These are phyloP conservation scores for Trebouxiophyceae sp. DNA, from an alignment of 163 green algal genomes.

Conservation along the genomic window DNA sequence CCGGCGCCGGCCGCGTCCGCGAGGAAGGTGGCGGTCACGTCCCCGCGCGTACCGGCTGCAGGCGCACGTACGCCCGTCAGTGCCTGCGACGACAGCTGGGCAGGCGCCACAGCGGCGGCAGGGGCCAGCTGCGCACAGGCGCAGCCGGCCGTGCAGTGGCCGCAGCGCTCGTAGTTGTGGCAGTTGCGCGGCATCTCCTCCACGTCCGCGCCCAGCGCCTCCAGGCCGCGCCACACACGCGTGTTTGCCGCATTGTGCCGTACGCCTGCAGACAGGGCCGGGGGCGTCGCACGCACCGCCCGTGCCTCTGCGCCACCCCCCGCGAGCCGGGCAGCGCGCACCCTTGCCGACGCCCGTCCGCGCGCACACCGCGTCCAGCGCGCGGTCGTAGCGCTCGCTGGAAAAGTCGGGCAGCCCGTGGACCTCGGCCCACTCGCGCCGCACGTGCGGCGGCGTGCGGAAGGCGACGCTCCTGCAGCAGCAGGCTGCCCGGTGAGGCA, in stretches of 20 bases:
- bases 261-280: constrained; percentile 8
- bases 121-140: too few species aligned
- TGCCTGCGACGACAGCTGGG: too few species aligned
- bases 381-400: constrained; percentile 21
- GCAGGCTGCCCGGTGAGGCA: neutral
- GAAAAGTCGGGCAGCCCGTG: constrained; percentile 33
- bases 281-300: too few species aligned
- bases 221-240: constrained; percentile 30
- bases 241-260: constrained; percentile 20
- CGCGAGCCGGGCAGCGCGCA: too few species aligned
- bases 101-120: too few species aligned
- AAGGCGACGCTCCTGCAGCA: constrained; percentile 31
- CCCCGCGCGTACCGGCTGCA: constrained; percentile 40
- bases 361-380: constrained; percentile 46
- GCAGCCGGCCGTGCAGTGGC: constrained; percentile 44
- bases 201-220: constrained; percentile 31
- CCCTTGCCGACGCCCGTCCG: constrained; percentile 40
- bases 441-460: constrained; percentile 54
- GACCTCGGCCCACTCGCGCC: constrained; percentile 42
- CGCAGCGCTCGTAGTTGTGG: constrained; percentile 10
- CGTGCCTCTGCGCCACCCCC: too few species aligned
- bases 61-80: too few species aligned
- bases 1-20: constrained; percentile 41
- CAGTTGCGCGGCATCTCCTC: constrained; percentile 56
- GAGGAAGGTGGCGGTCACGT: constrained; percentile 47